Evolutionary conservation across 345 rosid genomes (phyloP), one percentile per base, ranked within the genome.

Genomic region (Eucalyptus regnans): DNA sequence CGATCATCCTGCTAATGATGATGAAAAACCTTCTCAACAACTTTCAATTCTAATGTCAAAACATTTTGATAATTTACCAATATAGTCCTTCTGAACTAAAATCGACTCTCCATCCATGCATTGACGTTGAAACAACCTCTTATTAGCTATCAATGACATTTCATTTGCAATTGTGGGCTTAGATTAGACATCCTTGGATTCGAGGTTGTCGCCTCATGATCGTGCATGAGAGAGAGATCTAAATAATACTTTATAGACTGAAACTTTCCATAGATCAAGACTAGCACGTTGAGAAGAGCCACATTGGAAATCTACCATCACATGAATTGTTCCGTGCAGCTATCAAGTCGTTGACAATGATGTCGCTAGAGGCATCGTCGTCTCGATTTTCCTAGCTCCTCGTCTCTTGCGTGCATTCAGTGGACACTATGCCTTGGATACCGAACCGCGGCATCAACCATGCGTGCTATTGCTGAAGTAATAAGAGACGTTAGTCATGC

Each of bases 11-110:
- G 1, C 8, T 62, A 12, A 27, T 29, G 13, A 29, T 60, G 31
- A 27, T 62, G 33, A 62, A 62, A 60, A 62, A 60, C 4, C n/a
- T 58, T 60, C 8, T 3, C 68, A 27, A 8, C 12, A 60, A 18
- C 68, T 29, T 60, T 60, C 2, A 60, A 5, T 60, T 60, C 4
- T 29, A 52, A 52, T 52, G 56, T 18, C 2, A 52, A 52, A 52
- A 52, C 23, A 52, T 52, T 7, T 52, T 52, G 0, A 52, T 52
- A 52, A 52, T 1, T 52, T 52, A 4, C 0, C 10, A 52, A 52
- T 18, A 1, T 52, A 52, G 2, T 3, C 23, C 0, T 52, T 3
- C 0, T 18, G 7, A 68, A 17, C 7, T 33, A 1, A 17, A 71
- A 17, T 71, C 7, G 3, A 33, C 81, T 18, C 12, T 76, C 46